These are phyloP conservation scores for Eucalyptus tenuipes DNA, from an alignment of 345 rosid genomes.

Conservation along the genomic window DNA sequence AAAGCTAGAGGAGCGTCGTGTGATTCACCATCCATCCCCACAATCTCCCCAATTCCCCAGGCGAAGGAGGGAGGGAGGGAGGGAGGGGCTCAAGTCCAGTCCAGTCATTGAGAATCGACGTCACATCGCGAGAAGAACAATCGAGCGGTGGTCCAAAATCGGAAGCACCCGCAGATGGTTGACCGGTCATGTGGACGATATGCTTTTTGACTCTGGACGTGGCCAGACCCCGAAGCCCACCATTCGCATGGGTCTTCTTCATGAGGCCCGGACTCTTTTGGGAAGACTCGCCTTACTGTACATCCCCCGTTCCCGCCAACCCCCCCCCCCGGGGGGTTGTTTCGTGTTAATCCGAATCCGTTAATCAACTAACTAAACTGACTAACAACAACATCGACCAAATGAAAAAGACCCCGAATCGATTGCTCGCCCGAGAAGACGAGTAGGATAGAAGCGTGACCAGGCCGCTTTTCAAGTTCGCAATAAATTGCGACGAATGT, in stretches of 20 bases:
- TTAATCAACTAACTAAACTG: not conserved
- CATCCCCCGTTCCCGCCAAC: not conserved
- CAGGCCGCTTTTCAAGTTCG: not conserved
- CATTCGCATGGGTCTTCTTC: not conserved
- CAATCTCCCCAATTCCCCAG: not conserved
- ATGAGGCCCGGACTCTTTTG: not conserved
- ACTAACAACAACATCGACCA: not conserved
- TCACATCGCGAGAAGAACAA: not conserved
- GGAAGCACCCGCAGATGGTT: not conserved
- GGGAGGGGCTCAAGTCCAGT: not conserved
- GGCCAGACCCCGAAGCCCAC: not conserved
- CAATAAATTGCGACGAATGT: accelerated
- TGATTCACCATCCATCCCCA: too few relatives aligned
- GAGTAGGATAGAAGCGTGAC: not conserved
- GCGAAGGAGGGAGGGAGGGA: not conserved
- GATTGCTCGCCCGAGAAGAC: not conserved
- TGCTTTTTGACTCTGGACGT: not conserved
- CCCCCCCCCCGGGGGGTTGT: not conserved
- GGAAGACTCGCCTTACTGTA: not conserved
- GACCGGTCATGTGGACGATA: not conserved
- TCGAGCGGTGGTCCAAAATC: not conserved
- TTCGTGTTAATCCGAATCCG: not conserved
- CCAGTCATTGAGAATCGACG: not conserved
- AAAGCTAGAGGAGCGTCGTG: not conserved
- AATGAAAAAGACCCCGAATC: not conserved